These are phyloP conservation scores for Tylopilus orsonianus DNA, from an alignment of 1,284 basidiomycete genomes.

Conservation along the genomic window DNA sequence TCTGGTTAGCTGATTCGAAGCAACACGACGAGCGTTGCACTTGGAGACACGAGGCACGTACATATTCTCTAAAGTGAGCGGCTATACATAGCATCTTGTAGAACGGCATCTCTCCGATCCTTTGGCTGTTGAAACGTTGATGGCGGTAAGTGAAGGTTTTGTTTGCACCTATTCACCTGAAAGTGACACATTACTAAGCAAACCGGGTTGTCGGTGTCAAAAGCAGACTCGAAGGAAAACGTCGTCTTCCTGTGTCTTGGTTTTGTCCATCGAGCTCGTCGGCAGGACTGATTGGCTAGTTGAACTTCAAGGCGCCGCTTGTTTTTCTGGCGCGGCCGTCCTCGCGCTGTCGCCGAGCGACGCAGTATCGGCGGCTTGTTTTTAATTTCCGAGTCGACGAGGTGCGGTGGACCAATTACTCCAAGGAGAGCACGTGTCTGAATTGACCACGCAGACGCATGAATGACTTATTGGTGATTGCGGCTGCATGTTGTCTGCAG, in stretches of 20 bases:
- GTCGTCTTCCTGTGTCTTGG: not conserved
- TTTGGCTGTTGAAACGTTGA: too few relatives aligned
- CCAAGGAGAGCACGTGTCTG: constrained; percentile 8
- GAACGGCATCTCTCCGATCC: constrained; percentile 66
- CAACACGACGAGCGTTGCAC: not conserved
- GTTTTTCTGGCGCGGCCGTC: not conserved
- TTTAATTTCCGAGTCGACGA: constrained; percentile 32
- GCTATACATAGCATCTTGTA: constrained; percentile 82
- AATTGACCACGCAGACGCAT: not conserved
- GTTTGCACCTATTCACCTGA: not conserved
- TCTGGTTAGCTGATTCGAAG: constrained; percentile 1
- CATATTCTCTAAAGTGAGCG: constrained; percentile 71
- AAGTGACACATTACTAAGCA: constrained; percentile 12
- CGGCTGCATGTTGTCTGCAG: constrained; percentile 7
- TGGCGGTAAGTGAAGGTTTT: too few relatives aligned
- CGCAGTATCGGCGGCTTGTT: constrained; percentile 14
- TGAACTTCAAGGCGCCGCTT: not conserved
- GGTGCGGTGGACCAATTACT: constrained; percentile 5
- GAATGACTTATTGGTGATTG: constrained; percentile 13
- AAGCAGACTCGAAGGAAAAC: not conserved
- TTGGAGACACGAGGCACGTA: constrained; percentile 35
- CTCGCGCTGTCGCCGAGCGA: constrained; percentile 2
- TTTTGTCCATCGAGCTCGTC: not conserved
- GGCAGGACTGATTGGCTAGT: not conserved
- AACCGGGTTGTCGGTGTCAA: not conserved